Evolutionary conservation across 371 early-diverging fungal species (phyloP), one percentile per base, ranked within the genome.

Genomic region (Phascolomyces articulosus): DNA sequence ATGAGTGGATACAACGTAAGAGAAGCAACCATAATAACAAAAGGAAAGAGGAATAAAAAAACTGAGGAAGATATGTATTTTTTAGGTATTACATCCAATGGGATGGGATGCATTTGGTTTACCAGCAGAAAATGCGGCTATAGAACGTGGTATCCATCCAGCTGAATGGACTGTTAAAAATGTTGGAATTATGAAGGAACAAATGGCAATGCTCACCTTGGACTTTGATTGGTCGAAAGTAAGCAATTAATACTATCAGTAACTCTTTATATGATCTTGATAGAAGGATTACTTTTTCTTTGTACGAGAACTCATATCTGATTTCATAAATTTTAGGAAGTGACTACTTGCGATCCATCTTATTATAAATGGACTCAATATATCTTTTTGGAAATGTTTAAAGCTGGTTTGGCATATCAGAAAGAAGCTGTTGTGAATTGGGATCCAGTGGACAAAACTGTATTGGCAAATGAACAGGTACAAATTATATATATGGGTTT

Each of bases 21-120:
- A 28, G 18, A 16, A 24, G 47, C 7, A 47, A 11, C 7, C 51
- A 8, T 23, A 15, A 44, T 8, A 16, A n/a, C 1, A 8, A 44
- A n/a, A n/a, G 40, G 40, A 34, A 44, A n/a, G 20, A 18, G 23
- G 24, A 57, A 24, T 31, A 34, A 24, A n/a, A 40, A 40, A 38
- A 56, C n/a, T 7, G 27, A 31, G 1, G 31, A 8, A 61, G 8
- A 34, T 57, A 34, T 10, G 55, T 11, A 1, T 51, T 64, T n/a
- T 21, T 29, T 70, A 90, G 77, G 90, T 92, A 4, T 68, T 96
- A 0, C 93, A 93, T 74, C 97, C 99, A 1, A 98, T 98, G 91
- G 99, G 98, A 4, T 98, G 98, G 93, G 99, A 99, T 73, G 96
- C 99, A 8, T 99, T 98, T 83, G 99, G 99, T 4, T 87, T 99